A percentile compares a stretch with the other conserved stretches of the same genome.
Conservation (phyloP, 768 basidiomycete species). For the Tylopilus felleus region DNA sequence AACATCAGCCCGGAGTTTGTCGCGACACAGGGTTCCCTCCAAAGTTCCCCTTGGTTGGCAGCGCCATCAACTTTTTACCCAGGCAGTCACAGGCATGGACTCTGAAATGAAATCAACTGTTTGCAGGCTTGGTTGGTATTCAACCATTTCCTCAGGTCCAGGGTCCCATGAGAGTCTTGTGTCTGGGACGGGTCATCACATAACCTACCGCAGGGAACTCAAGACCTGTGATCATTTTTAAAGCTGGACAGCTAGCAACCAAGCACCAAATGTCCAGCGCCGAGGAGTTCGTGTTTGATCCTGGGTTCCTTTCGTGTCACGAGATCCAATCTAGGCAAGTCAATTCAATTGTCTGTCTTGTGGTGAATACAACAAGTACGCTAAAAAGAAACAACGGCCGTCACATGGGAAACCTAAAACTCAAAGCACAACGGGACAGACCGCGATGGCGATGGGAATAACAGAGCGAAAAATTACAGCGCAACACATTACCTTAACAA, state of each 20-base stretch:
- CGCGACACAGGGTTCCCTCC: too few relatives aligned
- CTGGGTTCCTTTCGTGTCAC: too few relatives aligned
- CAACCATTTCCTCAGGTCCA: neutral
- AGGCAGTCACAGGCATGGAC: neutral
- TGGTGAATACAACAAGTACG: constrained; percentile 8
- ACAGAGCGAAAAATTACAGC: neutral
- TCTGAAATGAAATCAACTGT: neutral
- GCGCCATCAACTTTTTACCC: neutral
- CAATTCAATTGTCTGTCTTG: constrained; percentile 6
- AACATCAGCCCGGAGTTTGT: too few relatives aligned
- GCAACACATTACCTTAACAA: constrained; percentile 3
- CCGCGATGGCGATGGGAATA: neutral
- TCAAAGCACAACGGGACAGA: constrained; percentile 1
- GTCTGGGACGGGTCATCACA: neutral
- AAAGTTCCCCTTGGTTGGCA: too few relatives aligned
- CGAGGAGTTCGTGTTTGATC: too few relatives aligned
- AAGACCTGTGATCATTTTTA: too few relatives aligned
- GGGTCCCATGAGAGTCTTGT: neutral
- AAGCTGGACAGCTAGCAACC: too few relatives aligned
- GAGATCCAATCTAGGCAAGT: too few relatives aligned
- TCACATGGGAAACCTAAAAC: neutral
- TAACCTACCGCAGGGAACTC: neutral
- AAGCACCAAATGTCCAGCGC: too few relatives aligned
- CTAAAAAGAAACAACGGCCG: constrained; percentile 5
- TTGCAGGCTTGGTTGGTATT: neutral